Percentiles rank a stretch among this genome's conserved stretches.
Evolutionary conservation across 208 protist genomes (phyloP).

Genomic region (Wallacemonas sp.): DNA sequence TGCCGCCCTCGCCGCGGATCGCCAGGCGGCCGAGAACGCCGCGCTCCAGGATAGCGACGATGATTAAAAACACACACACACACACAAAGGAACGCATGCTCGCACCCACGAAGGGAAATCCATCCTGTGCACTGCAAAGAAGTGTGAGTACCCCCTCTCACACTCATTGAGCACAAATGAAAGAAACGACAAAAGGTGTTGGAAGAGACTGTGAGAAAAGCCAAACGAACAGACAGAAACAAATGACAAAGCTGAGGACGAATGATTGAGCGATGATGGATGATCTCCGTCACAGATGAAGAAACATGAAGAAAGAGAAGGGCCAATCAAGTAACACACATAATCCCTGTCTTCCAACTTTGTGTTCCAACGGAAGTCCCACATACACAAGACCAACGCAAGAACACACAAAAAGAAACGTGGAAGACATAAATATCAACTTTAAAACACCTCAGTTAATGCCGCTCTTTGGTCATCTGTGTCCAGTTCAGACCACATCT

Average conservation of each 20-base stretch:
- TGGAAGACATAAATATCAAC: too few relatives aligned
- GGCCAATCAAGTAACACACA: too few relatives aligned
- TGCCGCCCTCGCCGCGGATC: constrained; percentile 86
- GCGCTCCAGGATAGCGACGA: constrained; percentile 96
- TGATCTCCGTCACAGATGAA: too few relatives aligned
- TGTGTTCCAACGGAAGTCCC: background rate
- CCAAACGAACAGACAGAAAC: background rate
- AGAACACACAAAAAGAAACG: constrained; percentile 8
- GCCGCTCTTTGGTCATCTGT: background rate
- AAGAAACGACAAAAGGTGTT: background rate
- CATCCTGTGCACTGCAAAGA: too few relatives aligned
- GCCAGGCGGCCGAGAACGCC: constrained; percentile 76
- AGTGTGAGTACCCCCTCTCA: too few relatives aligned
- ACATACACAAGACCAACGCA: background rate
- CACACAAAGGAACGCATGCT: too few relatives aligned
- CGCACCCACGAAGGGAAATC: too few relatives aligned
- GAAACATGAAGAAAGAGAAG: too few relatives aligned
- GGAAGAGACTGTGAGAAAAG: background rate
- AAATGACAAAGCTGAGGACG: too few relatives aligned
- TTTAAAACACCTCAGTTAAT: constrained; percentile 12
- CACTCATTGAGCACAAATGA: too few relatives aligned
- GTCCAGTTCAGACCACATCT: background rate
- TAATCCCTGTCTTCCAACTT: background rate
- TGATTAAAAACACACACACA: constrained; percentile 64
- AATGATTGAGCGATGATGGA: too few relatives aligned